These are phyloP conservation scores for Neurospora sp. DNA, from an alignment of 495 filamentous ascomycete genomes.

Conservation along the genomic window DNA sequence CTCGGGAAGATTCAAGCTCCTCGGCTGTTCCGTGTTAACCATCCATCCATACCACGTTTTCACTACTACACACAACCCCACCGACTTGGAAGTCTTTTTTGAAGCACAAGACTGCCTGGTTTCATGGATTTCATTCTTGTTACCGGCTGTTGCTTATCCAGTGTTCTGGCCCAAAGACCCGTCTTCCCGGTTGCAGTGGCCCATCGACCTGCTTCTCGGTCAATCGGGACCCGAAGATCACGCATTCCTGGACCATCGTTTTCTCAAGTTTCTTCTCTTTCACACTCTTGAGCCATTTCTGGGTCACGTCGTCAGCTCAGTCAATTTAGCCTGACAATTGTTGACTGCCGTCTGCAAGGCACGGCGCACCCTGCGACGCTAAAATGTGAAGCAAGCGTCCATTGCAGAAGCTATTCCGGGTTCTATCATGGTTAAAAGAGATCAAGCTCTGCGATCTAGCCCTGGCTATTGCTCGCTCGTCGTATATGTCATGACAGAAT, in stretches of 20 bases:
- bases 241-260: neutral
- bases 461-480: neutral
- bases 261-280: neutral
- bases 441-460: neutral
- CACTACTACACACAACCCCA: neutral
- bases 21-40: neutral
- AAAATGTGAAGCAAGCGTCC: neutral
- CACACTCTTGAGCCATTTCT: neutral
- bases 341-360: constrained; percentile 19
- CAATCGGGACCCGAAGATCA: neutral
- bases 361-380: constrained; percentile 8
- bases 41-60: neutral
- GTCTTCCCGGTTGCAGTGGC: neutral
- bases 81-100: neutral
- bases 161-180: neutral
- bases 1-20: neutral
- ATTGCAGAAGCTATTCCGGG: neutral
- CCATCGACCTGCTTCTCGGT: neutral
- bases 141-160: neutral
- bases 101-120: neutral
- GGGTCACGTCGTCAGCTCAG: neutral
- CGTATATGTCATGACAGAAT: neutral
- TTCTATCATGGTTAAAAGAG: neutral
- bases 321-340: constrained; percentile 19
- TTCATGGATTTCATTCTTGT: neutral